Base-by-base conservation (phyloP, 2,329 filamentous ascomycete genomes). In the Chlorencoelia australis region DNA sequence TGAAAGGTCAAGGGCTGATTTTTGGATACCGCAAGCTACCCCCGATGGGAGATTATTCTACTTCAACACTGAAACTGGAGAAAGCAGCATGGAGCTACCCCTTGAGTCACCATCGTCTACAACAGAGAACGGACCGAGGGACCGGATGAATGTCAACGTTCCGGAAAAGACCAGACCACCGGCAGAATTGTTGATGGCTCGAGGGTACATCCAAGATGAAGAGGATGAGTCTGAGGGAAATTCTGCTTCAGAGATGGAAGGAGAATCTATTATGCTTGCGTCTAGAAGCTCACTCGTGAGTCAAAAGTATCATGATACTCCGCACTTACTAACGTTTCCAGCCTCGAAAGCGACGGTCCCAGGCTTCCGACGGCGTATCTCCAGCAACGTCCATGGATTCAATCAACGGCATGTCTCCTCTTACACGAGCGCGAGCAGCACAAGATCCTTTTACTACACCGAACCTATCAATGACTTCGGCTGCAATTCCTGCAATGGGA, bases 21-120 rank as follows among this genome's bases (percentile, higher is more conserved):
- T 94, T 57, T 98, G 91, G 91, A 94, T 98, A 49, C 91, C 91
- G 13, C 91, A 98, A 64, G 91, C 88, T 10, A 98, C 91, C 0
- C 76, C 85, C 1, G 88, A 96, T 57, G 91, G 91, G 36, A 75
- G 88, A 39, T 64, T 98, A 16, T 98, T 93, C 62, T 98, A 96
- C 64, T 96, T 94, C 70, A 98, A 98, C 60, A 96, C 89, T 44
- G 78, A 95, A 65, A 98, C 91, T 0, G 88, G 89, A 37, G 86
- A 93, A 54, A 93, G 84, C 55, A 93, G 84, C 45, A 91, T 88
- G 75, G 91, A 98, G 57, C 66, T 98, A 42, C 91, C 91, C 2
- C 69, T 98, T 17, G 91, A 98, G 58, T 89, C 89, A 11, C 88
- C 91, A 1, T 78, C 77, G 1, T 85, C 82, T 5, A 62, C 75